These are phyloP conservation scores for Ulmus americana DNA, from an alignment of 331 rosid genomes.

Conservation along the genomic window DNA sequence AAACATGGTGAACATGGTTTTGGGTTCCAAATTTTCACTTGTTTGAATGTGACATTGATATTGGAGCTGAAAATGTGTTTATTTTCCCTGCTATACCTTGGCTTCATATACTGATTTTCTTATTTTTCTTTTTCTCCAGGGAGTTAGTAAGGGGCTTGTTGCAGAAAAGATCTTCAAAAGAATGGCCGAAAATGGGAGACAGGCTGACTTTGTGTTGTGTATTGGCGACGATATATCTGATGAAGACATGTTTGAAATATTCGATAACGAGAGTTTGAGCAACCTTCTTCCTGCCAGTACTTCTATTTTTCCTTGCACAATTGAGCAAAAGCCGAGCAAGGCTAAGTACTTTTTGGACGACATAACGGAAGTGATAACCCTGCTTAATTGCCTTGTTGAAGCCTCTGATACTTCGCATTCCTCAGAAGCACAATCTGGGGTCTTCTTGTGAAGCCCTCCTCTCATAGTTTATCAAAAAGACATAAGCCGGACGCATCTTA, in stretches of 20 bases:
- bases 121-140: conserved; percentile 35
- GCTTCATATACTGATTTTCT: background rate
- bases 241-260: conserved; percentile 86
- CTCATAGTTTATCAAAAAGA: background rate
- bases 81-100: no score
- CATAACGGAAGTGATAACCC: conserved; percentile 58
- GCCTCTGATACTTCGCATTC: conserved; percentile 40
- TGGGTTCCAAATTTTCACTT: no score
- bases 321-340: conserved; percentile 89
- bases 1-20: no score
- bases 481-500: background rate
- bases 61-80: no score
- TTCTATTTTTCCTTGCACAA: conserved; percentile 74
- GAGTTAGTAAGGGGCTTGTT: conserved; percentile 71
- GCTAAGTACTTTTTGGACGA: conserved; percentile 78
- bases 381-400: conserved; percentile 65
- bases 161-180: conserved; percentile 76
- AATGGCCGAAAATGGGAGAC: conserved; percentile 51
- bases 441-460: conserved; percentile 21
- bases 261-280: conserved; percentile 45
- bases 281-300: conserved; percentile 48
- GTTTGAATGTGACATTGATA: no score
- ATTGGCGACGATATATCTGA: conserved; percentile 93
- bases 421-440: conserved; percentile 13
- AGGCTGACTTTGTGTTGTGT: conserved; percentile 75